Evolutionary conservation across 2,329 filamentous ascomycete genomes (phyloP).

Genomic region (Emmonsiellopsis sp.): DNA sequence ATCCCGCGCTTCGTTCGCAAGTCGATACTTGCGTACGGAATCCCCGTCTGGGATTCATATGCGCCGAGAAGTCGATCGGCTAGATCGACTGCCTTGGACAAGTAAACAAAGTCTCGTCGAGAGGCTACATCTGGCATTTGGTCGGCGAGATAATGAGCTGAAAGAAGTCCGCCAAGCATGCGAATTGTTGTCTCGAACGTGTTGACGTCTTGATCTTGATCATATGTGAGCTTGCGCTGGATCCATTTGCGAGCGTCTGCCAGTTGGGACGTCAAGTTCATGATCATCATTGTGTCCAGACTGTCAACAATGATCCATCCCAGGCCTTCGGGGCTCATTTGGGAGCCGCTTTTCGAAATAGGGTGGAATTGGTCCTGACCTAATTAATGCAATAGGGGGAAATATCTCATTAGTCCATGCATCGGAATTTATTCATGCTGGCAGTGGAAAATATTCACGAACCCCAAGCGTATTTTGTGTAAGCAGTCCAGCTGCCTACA

Average conservation of each 20-base stretch:
- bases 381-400: constrained; percentile 24
- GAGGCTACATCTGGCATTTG: constrained; percentile 69
- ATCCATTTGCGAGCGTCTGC: constrained; percentile 85
- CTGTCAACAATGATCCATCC: constrained; percentile 98
- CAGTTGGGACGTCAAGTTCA: constrained; percentile 86
- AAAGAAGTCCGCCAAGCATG: constrained; percentile 87
- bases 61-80: constrained; percentile 80
- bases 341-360: constrained; percentile 63
- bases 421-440: constrained; percentile 1
- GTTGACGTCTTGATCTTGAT: constrained; percentile 91
- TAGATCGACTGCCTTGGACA: constrained; percentile 84
- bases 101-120: constrained; percentile 83
- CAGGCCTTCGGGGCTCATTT: constrained; percentile 83
- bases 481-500: constrained; percentile 82
- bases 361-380: constrained; percentile 83
- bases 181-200: constrained; percentile 97
- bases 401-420: constrained; percentile 6
- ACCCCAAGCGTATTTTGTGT: constrained; percentile 92
- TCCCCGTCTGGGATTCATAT: constrained; percentile 76
- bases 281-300: constrained; percentile 92
- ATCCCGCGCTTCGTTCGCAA: constrained; percentile 68
- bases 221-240: constrained; percentile 67
- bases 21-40: constrained; percentile 87
- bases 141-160: constrained; percentile 89
- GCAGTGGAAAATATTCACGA: constrained; percentile 27